phyloP scores from a whole-genome alignment of 164 flowering plant genomes.

The Dillenia suffruticosa region DNA sequence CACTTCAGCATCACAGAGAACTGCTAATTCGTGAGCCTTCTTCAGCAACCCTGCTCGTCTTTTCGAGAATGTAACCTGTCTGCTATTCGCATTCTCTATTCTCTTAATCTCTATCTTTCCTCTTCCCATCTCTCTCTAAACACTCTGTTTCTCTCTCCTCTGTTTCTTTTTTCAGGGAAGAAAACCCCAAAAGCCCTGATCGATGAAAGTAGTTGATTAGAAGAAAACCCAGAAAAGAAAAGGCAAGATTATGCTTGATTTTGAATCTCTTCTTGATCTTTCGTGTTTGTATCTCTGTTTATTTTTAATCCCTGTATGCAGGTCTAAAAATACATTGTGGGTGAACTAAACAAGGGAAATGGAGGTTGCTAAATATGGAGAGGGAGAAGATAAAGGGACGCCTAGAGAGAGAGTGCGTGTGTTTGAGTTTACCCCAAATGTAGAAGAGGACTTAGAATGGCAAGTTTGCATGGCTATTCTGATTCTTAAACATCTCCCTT shows the following conservation, averaged over 20 bases:
- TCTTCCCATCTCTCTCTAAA: constrained; percentile 46
- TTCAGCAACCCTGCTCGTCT: constrained; percentile 71
- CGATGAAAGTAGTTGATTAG: not conserved
- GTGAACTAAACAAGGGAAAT: constrained; percentile 21
- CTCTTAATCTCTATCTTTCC: constrained; percentile 86
- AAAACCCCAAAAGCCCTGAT: constrained; percentile 7
- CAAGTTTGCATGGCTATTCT: constrained; percentile 48
- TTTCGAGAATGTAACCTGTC: constrained; percentile 87
- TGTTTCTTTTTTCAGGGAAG: not conserved
- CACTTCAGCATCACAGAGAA: constrained; percentile 80
- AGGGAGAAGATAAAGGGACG: constrained; percentile 26
- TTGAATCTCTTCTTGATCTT: not conserved
- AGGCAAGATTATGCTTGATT: not conserved
- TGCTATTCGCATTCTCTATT: constrained; percentile 72
- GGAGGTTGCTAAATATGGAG: constrained; percentile 27
- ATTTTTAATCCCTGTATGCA: not conserved
- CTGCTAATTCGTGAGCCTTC: constrained; percentile 63
- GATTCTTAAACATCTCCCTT: no score
- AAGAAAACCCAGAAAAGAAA: constrained; percentile 1
- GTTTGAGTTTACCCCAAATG: constrained; percentile 26
- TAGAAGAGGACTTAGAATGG: constrained; percentile 35
- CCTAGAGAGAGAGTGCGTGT: constrained; percentile 7
- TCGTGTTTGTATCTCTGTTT: constrained; percentile 6
- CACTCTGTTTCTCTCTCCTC: not conserved
- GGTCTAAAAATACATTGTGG: no score